Percentiles rank a stretch among this genome's conserved stretches.
Conservation (phyloP, 495 filamentous ascomycete genomes). For the Staphylotrichum longicolle region DNA sequence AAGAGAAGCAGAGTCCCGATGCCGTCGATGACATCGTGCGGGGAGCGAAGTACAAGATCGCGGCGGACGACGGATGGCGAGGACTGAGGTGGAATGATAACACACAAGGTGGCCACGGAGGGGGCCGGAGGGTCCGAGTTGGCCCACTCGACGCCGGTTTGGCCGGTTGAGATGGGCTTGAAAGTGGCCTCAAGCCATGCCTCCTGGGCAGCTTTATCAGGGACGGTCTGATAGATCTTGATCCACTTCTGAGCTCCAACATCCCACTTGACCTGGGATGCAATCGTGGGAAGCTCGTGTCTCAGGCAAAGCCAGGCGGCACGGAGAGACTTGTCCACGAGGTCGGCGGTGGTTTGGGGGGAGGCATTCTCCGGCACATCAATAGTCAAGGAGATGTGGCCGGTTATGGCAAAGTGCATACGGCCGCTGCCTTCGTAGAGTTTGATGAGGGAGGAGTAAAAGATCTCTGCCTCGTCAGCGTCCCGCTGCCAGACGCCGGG, state of each 20-base stretch:
- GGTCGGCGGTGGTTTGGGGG: not conserved
- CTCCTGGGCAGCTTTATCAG: slow-evolving; percentile 18
- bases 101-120: slow-evolving; percentile 38
- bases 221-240: slow-evolving; percentile 41
- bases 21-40: slow-evolving; percentile 51
- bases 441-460: slow-evolving; percentile 41
- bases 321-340: slow-evolving; percentile 34
- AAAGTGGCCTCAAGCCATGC: slow-evolving; percentile 44
- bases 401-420: slow-evolving; percentile 42
- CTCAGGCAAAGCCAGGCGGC: slow-evolving; percentile 45
- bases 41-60: slow-evolving; percentile 45
- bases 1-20: slow-evolving; percentile 46
- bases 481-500: slow-evolving; percentile 41
- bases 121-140: slow-evolving; percentile 44
- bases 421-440: slow-evolving; percentile 40
- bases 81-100: slow-evolving; percentile 30
- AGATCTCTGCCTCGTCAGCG: slow-evolving; percentile 46
- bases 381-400: slow-evolving; percentile 29
- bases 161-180: slow-evolving; percentile 28
- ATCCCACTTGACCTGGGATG: slow-evolving; percentile 37
- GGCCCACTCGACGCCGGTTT: slow-evolving; percentile 40
- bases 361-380: not conserved
- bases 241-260: slow-evolving; percentile 29
- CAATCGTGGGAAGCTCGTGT: slow-evolving; percentile 46
- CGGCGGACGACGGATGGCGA: slow-evolving; percentile 16